Evolutionary conservation across 805 yeast species (phyloP).

Genomic region (Starmerella riodocensis): DNA sequence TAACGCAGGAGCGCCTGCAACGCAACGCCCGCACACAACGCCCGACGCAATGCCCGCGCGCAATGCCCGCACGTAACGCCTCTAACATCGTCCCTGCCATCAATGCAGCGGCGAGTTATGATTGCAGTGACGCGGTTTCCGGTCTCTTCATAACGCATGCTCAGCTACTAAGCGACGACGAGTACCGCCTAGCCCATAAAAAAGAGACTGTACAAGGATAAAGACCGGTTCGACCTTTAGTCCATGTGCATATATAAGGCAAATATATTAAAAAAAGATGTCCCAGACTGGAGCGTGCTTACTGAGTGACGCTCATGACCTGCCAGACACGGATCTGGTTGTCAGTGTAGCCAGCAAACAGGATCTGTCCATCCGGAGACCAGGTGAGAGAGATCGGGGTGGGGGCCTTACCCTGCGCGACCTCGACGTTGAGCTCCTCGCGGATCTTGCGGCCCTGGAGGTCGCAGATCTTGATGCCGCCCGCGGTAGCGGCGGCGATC

Average conservation of each 20-base stretch:
- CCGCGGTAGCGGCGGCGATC: slow-evolving; percentile 98
- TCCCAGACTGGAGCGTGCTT: neutral
- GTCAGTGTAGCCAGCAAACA: slow-evolving; percentile 99
- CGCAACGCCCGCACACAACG: too few relatives aligned
- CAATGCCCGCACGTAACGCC: too few relatives aligned
- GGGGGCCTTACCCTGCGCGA: slow-evolving; percentile 80
- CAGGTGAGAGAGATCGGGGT: slow-evolving; percentile 96
- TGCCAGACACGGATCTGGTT: slow-evolving; percentile 99
- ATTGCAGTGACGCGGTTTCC: too few relatives aligned
- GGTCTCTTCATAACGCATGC: too few relatives aligned
- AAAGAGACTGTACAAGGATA: too few relatives aligned
- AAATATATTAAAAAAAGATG: neutral
- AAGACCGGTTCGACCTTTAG: too few relatives aligned
- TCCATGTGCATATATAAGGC: neutral
- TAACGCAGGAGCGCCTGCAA: too few relatives aligned
- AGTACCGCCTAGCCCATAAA: too few relatives aligned
- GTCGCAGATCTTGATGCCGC: slow-evolving; percentile 97
- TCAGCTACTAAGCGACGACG: too few relatives aligned
- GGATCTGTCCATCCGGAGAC: slow-evolving; percentile 99
- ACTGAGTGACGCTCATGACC: slow-evolving; percentile 49
- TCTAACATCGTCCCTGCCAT: too few relatives aligned
- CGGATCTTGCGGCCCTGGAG: slow-evolving; percentile 95
- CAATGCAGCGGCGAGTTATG: too few relatives aligned
- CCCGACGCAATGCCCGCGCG: too few relatives aligned
- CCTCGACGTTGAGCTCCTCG: slow-evolving; percentile 81